Evolutionary conservation across 192 early-diverging fungal species (phyloP), one percentile per base, ranked within the genome.

Genomic region (Coemansia sp.): DNA sequence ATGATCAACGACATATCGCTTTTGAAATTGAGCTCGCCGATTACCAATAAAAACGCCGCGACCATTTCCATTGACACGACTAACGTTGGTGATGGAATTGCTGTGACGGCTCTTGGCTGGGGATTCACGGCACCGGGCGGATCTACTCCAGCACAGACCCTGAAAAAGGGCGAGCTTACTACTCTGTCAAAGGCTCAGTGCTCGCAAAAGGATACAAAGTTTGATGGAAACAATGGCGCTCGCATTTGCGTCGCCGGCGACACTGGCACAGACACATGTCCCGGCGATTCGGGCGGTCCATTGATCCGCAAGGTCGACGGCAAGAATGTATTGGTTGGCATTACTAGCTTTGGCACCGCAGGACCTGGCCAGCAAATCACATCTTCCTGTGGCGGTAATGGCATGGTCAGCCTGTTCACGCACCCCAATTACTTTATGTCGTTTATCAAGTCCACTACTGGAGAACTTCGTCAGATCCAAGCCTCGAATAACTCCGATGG

Each of bases 1-100:
- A 82, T 84, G 76, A 68, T 59, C 52, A 84, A 86, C 57, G 85
- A 86, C 63, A 73, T 86, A 17, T 78, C 82, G 52, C 75, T 86
- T 11, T 26, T 86, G 37, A 68, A 68, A 4, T 64, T 86, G 17
- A 21, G 52, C 10, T 26, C 39, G 19, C 38, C 66, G 0, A 72
- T 82, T 21, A 44, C 74, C 0, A 33, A 50, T 28, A 67, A 53
- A 26, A 63, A 75, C 7, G 67, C 69, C 1, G 53, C 70, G 26
- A 68, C 72, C 14, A 76, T 80, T 26, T 13, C 32, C 0, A 77
- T 86, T 19, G 74, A 76, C 21, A 61, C 60, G 0, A 49, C 52
- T 1, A 64, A 58, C 4, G 61, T 81, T 10, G 75, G 70, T 32
- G 82, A 86, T 33, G 85, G 78, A 6, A 63, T 68, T 6, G 65